These are phyloP conservation scores for Alternaria sp. DNA, from an alignment of 2,329 filamentous ascomycete species.

Conservation along the genomic window DNA sequence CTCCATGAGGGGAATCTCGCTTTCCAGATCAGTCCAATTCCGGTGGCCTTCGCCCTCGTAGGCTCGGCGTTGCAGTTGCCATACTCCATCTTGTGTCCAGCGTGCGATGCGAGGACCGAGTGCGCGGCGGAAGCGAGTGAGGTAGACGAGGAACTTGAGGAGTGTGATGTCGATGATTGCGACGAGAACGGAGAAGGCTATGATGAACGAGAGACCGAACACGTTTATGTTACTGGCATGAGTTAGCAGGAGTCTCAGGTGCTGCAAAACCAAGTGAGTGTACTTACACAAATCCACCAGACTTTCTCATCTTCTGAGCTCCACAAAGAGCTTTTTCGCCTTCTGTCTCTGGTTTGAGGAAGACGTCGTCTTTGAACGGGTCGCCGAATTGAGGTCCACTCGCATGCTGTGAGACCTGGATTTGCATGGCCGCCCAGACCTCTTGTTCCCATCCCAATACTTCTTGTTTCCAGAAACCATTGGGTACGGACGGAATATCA, in stretches of 20 bases:
- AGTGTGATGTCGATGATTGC: constrained; percentile 18
- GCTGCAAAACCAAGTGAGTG: too few species aligned
- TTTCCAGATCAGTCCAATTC: constrained; percentile 1
- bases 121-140: constrained; percentile 15
- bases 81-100: constrained; percentile 36
- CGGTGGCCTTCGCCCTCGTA: constrained; percentile 19
- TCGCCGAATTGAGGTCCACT: background rate
- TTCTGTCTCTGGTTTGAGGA: background rate
- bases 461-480: constrained; percentile 30
- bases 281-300: constrained; percentile 27
- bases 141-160: constrained; percentile 25
- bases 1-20: constrained; percentile 5
- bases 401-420: constrained; percentile 14
- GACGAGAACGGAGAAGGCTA: constrained; percentile 13
- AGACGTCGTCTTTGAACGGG: background rate
- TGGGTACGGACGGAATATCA: constrained; percentile 12
- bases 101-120: constrained; percentile 29
- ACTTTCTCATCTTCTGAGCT: constrained; percentile 22
- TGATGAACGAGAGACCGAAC: constrained; percentile 27
- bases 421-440: constrained; percentile 21
- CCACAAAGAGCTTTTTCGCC: constrained; percentile 22
- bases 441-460: constrained; percentile 24
- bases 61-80: constrained; percentile 33
- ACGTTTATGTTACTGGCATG: constrained; percentile 27
- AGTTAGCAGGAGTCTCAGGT: background rate